Percentiles rank a stretch among this genome's conserved stretches.
Evolutionary conservation across 306 rosid species (phyloP).

Genomic region (Castanopsis chinensis): DNA sequence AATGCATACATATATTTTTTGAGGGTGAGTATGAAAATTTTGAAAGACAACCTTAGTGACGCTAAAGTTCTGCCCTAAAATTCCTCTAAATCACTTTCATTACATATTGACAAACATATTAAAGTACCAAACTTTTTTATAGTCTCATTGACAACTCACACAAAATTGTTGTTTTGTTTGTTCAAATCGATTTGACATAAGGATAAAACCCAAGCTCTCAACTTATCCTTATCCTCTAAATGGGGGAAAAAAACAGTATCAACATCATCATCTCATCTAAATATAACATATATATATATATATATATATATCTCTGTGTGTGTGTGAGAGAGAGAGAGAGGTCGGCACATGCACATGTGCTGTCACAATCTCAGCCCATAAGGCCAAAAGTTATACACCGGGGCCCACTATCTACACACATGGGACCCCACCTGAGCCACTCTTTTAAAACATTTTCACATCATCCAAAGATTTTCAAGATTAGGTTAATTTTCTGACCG

Average conservation of each 20-base stretch:
- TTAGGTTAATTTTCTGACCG: not conserved
- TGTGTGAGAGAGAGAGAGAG: not conserved
- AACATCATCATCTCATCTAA: not conserved
- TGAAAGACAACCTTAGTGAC: not conserved
- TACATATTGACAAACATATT: not conserved
- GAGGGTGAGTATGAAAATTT: too few species aligned
- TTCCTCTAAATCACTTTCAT: not conserved
- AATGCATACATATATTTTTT: too few species aligned
- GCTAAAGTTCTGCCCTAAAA: not conserved
- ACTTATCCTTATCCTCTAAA: conserved; percentile 12
- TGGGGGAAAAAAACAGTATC: not conserved
- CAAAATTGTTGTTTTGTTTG: not conserved
- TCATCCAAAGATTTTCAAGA: not conserved
- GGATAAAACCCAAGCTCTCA: not conserved
- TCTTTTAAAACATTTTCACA: not conserved
- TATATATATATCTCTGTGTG: too few species aligned
- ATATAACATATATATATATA: too few species aligned
- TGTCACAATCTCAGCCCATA: not conserved
- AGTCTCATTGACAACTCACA: conserved; percentile 7
- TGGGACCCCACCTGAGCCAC: not conserved
- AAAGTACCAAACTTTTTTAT: not conserved
- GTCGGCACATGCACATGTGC: not conserved
- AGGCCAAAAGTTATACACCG: not conserved
- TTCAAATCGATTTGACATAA: not conserved
- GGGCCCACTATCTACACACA: not conserved